These are phyloP conservation scores for Phytophthora multivora DNA, from an alignment of 352 stramenopile species.

Conservation along the genomic window DNA sequence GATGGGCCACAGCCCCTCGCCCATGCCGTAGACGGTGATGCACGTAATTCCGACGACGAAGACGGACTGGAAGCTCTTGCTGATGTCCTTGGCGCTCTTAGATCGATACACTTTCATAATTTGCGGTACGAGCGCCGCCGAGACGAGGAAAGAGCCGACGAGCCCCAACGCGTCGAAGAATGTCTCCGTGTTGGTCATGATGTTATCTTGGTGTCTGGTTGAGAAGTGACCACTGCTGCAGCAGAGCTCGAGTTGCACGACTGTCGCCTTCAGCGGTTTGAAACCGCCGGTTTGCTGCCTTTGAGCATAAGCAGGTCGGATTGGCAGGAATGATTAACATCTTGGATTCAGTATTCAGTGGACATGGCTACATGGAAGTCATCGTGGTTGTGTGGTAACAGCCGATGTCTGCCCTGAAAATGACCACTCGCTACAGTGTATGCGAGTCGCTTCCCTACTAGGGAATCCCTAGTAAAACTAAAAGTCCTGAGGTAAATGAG, in stretches of 20 bases:
- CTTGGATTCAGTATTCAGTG: constrained; percentile 2
- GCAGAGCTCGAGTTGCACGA: too few relatives aligned
- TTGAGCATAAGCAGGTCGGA: constrained; percentile 9
- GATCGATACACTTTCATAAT: constrained; percentile 64
- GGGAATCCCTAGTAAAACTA: background rate
- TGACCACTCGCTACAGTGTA: background rate
- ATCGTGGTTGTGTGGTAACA: constrained; percentile 23
- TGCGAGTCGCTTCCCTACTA: constrained; percentile 1
- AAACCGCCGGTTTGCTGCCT: background rate
- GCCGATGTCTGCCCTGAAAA: constrained; percentile 22
- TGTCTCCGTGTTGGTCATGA: constrained; percentile 34
- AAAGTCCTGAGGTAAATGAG: background rate
- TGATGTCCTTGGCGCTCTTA: constrained; percentile 63
- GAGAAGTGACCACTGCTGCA: constrained; percentile 4
- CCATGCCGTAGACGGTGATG: constrained; percentile 55
- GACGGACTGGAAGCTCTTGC: constrained; percentile 51
- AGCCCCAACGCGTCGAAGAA: constrained; percentile 61
- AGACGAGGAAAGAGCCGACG: constrained; percentile 66
- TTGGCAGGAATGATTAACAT: constrained; percentile 3
- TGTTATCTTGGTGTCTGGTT: constrained; percentile 1
- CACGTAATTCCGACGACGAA: constrained; percentile 49
- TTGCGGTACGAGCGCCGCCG: constrained; percentile 58
- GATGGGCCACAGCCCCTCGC: constrained; percentile 58
- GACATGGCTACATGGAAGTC: constrained; percentile 13
- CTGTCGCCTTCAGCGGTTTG: constrained; percentile 1